Base-by-base conservation (phyloP, 257 asterid species). In the Fraxinus americana region DNA sequence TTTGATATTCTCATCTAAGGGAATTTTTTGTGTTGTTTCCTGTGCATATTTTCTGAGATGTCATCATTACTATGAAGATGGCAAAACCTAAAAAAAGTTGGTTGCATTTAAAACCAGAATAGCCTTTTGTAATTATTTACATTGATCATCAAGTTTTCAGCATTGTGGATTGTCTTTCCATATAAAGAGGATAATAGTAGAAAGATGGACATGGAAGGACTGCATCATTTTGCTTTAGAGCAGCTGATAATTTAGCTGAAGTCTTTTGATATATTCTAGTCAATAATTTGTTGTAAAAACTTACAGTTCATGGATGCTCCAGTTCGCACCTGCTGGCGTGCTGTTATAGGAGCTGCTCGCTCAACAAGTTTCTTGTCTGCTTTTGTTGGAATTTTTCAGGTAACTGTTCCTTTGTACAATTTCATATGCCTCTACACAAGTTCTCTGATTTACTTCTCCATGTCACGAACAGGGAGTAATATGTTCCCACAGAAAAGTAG, bases 321-420 rank as follows among this genome's bases (percentile, higher is more conserved):
- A 76, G 80, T 82, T 17, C 89, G 92, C 81, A 96, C 99, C 80
- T 91, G 96, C 81, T 86, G 96, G 97, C 91, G 69, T 86, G 99
- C 99, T 71, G 82, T 94, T 74, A 87, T 88, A 34, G 97, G 96
- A 75, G 92, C 98, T 82, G 89, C 94, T 77, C 99, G 97, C 75
- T 96, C 99, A 50, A 96, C 99, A 67, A 82, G 92, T 35, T 96
- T 96, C 86, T 88, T 96, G 92, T 93, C 98, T 76, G 91, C 97
- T 83, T 96, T 96, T 74, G 99, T 93, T 65, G 99, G 98, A 68
- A 88, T 96, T 75, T 96, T 96, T 80, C 99, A 96, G 99, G 99
- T 96, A 81, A 38, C 29, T 52, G 73, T 70, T 76, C 82, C 65
- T 57, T 72, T 73, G 78, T 32, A 43, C 38, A 48, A 54, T 35